A percentile compares a stretch with the other conserved stretches of the same genome.
Evolutionary conservation across 2,329 filamentous ascomycete genomes (phyloP).

Genomic region (Verticillium longisporum): DNA sequence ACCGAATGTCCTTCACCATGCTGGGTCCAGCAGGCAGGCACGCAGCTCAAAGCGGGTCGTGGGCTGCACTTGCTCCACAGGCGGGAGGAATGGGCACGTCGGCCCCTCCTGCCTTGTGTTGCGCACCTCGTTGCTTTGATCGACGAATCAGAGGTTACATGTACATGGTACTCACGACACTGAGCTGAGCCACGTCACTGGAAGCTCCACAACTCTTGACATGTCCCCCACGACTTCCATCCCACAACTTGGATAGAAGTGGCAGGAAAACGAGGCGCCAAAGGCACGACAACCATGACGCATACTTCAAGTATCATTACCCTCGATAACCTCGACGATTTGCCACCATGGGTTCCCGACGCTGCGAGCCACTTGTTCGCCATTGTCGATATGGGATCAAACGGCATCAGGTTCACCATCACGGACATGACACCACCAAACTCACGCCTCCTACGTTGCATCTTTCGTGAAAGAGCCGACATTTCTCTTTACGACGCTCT

Average conservation of each 20-base stretch:
- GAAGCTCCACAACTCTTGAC: background rate
- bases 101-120: background rate
- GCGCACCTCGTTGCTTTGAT: background rate
- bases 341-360: conserved; percentile 41
- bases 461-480: conserved; percentile 70
- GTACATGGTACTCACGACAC: background rate
- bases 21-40: no score
- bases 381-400: conserved; percentile 63
- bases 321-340: conserved; percentile 42
- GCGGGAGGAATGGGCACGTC: background rate
- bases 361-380: conserved; percentile 45
- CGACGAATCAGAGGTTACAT: background rate
- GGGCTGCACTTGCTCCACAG: no score
- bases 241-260: background rate
- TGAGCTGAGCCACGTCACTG: background rate
- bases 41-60: no score
- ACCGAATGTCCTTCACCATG: no score
- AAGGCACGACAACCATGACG: background rate
- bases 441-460: conserved; percentile 65
- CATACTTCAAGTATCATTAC: conserved; percentile 34
- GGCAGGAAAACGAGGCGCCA: background rate
- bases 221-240: background rate
- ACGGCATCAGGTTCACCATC: conserved; percentile 90
- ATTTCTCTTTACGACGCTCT: conserved; percentile 85
- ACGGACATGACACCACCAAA: conserved; percentile 67